Evolutionary conservation across 2,329 filamentous ascomycete species (phyloP), one percentile per base, ranked within the genome.

Genomic region (Dendrostoma leiphaemia): DNA sequence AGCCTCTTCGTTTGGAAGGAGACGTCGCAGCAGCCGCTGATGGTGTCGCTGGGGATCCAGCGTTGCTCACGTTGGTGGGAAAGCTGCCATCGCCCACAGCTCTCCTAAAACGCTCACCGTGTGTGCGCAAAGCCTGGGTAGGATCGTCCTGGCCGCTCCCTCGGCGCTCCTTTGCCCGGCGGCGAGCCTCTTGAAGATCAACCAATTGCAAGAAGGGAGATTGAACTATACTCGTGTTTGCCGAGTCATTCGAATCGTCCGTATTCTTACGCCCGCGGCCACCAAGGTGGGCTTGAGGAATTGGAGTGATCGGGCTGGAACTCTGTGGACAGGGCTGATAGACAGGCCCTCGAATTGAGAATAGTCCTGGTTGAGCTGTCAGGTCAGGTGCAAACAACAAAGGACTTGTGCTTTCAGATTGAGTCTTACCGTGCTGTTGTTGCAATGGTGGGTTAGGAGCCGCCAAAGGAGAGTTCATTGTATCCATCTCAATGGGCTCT

Each of bases 191-290:
- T 2, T 61, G 50, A 1, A 70, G 58, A 3, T 63, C 60, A 13
- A 71, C 67, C 29, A 71, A 51, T 1, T 62, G 58, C 26, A 71
- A 68, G 4, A 59, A 56, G 32, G 69, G 68, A 12, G 57, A 66
- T 51, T 59, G 63, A 32, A 53, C 63, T 24, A 34, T 56, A 59
- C 26, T 50, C 47, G 23, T 45, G 47, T 35, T 58, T 56, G 48
- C 37, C 29, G 19, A 53, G 29, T 29, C 43, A 44, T 38, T 26
- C 15, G 48, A 52, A 9, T 55, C 55, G 6, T 37, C 29, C 26
- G 41, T 48, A 29, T 44, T 17, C n/a, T 45, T 38, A 19, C 49
- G 53, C 26, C 35, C n/a, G 44, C 43, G 41, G n/a, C 19, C 49
- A 38, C 40, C n/a, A 12, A 48, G 44, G 24, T 43, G 37, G 21